Percentiles rank a stretch among this genome's conserved stretches.
These are phyloP conservation scores for Eimeria maxima DNA, from an alignment of 169 alveolate genomes.

Conservation along the genomic window DNA sequence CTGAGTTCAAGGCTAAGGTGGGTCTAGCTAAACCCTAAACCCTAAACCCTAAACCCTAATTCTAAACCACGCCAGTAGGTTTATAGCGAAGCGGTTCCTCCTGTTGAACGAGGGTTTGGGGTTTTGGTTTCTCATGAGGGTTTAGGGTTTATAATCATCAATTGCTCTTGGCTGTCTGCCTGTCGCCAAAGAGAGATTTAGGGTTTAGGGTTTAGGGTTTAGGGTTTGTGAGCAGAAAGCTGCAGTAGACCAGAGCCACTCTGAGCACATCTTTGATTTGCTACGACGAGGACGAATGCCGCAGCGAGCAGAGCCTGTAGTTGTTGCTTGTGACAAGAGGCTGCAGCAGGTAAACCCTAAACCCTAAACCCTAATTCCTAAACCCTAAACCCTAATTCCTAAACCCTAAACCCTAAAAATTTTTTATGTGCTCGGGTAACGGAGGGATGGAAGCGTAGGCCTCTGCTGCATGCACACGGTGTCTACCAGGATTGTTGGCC, in stretches of 20 bases:
- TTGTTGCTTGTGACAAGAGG: neutral
- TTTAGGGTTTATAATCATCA: neutral
- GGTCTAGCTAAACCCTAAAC: constrained; percentile 11
- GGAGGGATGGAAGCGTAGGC: too few relatives aligned
- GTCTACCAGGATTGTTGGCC: too few relatives aligned
- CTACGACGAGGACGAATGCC: neutral
- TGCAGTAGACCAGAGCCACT: too few relatives aligned
- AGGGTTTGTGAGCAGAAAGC: neutral
- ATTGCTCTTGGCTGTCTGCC: too few relatives aligned
- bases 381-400: constrained; percentile 7
- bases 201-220: constrained; percentile 32
- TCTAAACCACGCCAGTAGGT: too few relatives aligned
- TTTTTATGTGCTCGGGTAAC: too few relatives aligned
- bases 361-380: constrained; percentile 19
- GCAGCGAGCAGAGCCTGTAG: neutral
- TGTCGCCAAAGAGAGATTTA: neutral
- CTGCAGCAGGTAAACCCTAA: neutral
- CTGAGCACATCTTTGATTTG: neutral
- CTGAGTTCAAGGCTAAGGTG: neutral
- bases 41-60: constrained; percentile 24
- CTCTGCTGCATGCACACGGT: too few relatives aligned
- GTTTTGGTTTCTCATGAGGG: neutral
- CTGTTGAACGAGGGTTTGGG: too few relatives aligned
- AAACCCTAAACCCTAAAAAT: too few relatives aligned
- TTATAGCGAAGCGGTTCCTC: too few relatives aligned